These are phyloP conservation scores for Fusarium brachygibbosum DNA, from an alignment of 2,329 filamentous ascomycete genomes.

Conservation along the genomic window DNA sequence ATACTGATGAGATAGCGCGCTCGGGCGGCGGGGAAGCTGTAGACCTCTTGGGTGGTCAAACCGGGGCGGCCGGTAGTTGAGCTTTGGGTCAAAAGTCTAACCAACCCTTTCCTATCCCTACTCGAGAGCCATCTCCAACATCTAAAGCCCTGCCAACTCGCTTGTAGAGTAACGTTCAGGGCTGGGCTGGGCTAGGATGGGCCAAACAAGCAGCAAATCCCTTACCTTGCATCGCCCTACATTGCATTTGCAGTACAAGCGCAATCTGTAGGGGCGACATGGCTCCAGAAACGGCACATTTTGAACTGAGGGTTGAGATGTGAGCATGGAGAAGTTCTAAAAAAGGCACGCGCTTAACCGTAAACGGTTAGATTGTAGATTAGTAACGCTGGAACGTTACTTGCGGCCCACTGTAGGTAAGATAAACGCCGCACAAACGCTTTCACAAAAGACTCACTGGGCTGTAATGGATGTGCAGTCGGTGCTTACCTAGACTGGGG, in stretches of 20 bases:
- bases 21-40: slow-evolving; percentile 25
- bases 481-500: background rate
- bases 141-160: slow-evolving; percentile 9
- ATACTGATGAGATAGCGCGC: slow-evolving; percentile 29
- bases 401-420: slow-evolving; percentile 36
- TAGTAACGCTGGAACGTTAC: slow-evolving; percentile 43
- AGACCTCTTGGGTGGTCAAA: slow-evolving; percentile 22
- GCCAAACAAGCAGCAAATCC: background rate
- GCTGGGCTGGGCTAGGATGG: slow-evolving; percentile 9
- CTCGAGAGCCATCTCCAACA: slow-evolving; percentile 20
- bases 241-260: slow-evolving; percentile 39
- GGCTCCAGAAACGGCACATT: slow-evolving; percentile 35
- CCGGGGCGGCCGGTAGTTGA: slow-evolving; percentile 44
- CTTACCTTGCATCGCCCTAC: slow-evolving; percentile 15
- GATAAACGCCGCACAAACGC: slow-evolving; percentile 35
- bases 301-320: slow-evolving; percentile 37
- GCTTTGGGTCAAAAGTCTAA: slow-evolving; percentile 9
- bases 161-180: slow-evolving; percentile 10
- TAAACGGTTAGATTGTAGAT: slow-evolving; percentile 19
- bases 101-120: slow-evolving; percentile 23
- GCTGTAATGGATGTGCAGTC: background rate
- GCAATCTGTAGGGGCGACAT: slow-evolving; percentile 35
- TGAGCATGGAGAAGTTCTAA: slow-evolving; percentile 39
- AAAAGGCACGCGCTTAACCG: slow-evolving; percentile 36
- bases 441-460: slow-evolving; percentile 14